A percentile compares a stretch with the other conserved stretches of the same genome.
Evolutionary conservation across 495 filamentous ascomycete genomes (phyloP).

Genomic region (Letharia columbiana): DNA sequence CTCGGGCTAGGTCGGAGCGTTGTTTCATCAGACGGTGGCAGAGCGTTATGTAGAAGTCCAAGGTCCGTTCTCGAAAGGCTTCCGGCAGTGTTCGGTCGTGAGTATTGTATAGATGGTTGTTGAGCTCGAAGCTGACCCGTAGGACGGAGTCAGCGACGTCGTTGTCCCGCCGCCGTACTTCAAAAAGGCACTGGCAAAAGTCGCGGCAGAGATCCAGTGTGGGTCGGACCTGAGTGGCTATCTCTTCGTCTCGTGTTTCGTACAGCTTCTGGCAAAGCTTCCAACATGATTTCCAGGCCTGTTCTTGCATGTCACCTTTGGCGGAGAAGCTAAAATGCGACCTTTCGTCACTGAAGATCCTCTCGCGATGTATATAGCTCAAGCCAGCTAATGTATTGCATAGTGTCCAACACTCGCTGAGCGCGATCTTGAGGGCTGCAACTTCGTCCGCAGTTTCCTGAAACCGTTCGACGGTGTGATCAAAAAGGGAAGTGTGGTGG

Average conservation of each 20-base stretch:
- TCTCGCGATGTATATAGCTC: slow-evolving; percentile 73
- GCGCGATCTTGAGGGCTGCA: slow-evolving; percentile 60
- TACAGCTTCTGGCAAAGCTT: slow-evolving; percentile 82
- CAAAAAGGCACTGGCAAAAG: slow-evolving; percentile 85
- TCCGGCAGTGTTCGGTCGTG: slow-evolving; percentile 79
- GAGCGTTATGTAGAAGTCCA: slow-evolving; percentile 89
- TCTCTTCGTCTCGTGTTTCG: slow-evolving; percentile 62
- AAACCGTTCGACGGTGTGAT: slow-evolving; percentile 31
- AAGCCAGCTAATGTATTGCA: slow-evolving; percentile 84
- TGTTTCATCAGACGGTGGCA: slow-evolving; percentile 95
- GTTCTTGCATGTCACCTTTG: slow-evolving; percentile 66
- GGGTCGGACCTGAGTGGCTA: slow-evolving; percentile 61
- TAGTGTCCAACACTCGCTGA: slow-evolving; percentile 87
- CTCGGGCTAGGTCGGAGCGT: slow-evolving; percentile 61
- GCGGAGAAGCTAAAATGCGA: slow-evolving; percentile 55
- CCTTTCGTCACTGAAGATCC: slow-evolving; percentile 59
- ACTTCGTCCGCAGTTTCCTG: slow-evolving; percentile 55
- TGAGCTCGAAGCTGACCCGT: slow-evolving; percentile 85
- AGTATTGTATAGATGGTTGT: slow-evolving; percentile 89
- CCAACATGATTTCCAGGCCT: slow-evolving; percentile 90
- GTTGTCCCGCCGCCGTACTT: slow-evolving; percentile 65
- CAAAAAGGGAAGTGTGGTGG: slow-evolving; percentile 35
- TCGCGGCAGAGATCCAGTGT: slow-evolving; percentile 83
- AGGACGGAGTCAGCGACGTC: slow-evolving; percentile 76
- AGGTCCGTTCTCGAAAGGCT: slow-evolving; percentile 77